phyloP scores from a whole-genome alignment of 768 basidiomycete genomes.

The Auricularia sp. region DNA sequence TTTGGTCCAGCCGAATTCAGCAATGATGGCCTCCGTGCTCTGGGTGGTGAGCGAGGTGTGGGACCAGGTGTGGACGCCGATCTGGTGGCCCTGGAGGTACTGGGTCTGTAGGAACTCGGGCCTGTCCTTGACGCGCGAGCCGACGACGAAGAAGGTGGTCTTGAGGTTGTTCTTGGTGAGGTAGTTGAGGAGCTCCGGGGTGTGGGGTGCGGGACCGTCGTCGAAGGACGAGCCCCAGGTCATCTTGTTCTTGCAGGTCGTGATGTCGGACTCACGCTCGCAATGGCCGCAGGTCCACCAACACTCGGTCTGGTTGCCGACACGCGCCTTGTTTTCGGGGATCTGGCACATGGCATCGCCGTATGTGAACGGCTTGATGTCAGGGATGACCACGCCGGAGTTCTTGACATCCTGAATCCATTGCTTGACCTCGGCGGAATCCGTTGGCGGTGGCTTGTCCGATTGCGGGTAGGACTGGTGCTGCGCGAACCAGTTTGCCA shows the following conservation, averaged over 20 bases:
- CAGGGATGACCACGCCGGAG: constrained; percentile 13
- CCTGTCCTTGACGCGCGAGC: constrained; percentile 28
- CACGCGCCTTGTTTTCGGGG: constrained; percentile 21
- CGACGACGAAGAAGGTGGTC: constrained; percentile 35
- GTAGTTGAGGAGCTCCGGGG: constrained; percentile 33
- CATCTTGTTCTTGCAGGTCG: constrained; percentile 9
- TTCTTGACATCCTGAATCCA: constrained; percentile 30
- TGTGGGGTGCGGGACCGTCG: constrained; percentile 36
- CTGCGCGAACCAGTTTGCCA: not conserved
- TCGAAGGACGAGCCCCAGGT: constrained; percentile 13
- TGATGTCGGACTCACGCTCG: constrained; percentile 9
- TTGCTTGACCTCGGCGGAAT: constrained; percentile 1
- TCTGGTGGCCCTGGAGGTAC: constrained; percentile 31
- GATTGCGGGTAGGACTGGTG: not conserved
- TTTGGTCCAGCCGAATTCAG: constrained; percentile 35
- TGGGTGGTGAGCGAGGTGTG: constrained; percentile 8
- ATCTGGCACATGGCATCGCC: constrained; percentile 39
- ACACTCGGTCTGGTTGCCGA: constrained; percentile 9
- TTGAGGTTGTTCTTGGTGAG: constrained; percentile 26
- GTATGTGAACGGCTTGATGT: constrained; percentile 21
- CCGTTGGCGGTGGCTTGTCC: constrained; percentile 5
- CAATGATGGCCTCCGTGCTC: constrained; percentile 33
- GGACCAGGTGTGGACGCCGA: constrained; percentile 78
- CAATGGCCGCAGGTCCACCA: constrained; percentile 28
- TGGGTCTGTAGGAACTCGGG: constrained; percentile 34